These are phyloP conservation scores for Suhomyces pyralidae DNA, from an alignment of 805 yeast species.

Conservation along the genomic window DNA sequence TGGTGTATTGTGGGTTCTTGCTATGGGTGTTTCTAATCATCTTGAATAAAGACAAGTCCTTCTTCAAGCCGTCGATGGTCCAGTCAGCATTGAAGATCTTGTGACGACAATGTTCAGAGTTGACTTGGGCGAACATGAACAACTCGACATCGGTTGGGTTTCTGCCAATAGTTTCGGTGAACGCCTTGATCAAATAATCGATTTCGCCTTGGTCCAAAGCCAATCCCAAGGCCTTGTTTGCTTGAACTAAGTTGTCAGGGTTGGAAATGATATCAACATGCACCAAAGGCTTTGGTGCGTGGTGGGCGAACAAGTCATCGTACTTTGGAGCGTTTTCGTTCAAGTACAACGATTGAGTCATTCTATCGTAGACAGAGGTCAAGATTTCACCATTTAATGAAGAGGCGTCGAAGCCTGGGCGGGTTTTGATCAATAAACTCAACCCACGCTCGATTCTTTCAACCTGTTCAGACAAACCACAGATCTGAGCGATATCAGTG, in stretches of 20 bases:
- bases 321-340: conserved; percentile 60
- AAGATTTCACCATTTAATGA: conserved; percentile 44
- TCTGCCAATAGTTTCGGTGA: conserved; percentile 69
- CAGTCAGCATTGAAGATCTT: conserved; percentile 98
- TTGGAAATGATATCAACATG: conserved; percentile 60
- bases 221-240: conserved; percentile 81
- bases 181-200: conserved; percentile 79
- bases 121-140: conserved; percentile 99
- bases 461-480: conserved; percentile 70
- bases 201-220: conserved; percentile 96
- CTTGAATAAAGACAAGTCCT: conserved; percentile 75
- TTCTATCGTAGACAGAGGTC: conserved; percentile 80
- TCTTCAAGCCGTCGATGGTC: conserved; percentile 83
- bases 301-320: conserved; percentile 73
- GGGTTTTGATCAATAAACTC: conserved; percentile 66
- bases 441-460: conserved; percentile 91
- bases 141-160: conserved; percentile 97
- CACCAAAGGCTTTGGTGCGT: conserved; percentile 79
- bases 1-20: conserved; percentile 73
- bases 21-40: conserved; percentile 95
- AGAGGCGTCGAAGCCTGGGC: conserved; percentile 50
- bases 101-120: conserved; percentile 99
- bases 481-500: conserved; percentile 85
- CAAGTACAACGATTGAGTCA: conserved; percentile 75
- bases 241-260: conserved; percentile 61